Evolutionary conservation across 1,139 yeast species (phyloP), one percentile per base, ranked within the genome.

Genomic region (Hemisphaericaspora xylofermentans): DNA sequence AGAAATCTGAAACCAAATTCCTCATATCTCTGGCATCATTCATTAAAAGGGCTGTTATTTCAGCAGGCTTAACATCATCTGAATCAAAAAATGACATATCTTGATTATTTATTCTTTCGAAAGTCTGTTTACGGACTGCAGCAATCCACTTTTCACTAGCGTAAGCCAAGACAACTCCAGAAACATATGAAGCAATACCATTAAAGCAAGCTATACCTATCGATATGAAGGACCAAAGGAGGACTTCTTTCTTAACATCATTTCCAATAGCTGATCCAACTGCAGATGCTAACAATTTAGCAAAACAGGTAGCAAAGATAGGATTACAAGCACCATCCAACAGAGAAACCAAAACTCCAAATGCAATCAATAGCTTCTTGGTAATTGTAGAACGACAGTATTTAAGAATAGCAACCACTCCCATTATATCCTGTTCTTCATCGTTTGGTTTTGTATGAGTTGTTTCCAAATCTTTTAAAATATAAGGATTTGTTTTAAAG

Each of bases 1-100:
- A 55, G 48, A 84, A 82, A 33, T 78, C 78, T 1, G 88, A 72
- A 2, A 85, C 71, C 39, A 88, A 64, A 2, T 70, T 64, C 46
- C 96, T 72, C 47, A 87, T 65, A 54, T 88, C 95, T 51, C 96
- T 78, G 0, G 88, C 64, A 57, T 91, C 96, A 56, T 87, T 88
- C 76, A 89, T 70, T 3, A 89, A 52, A 16, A 88, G 66, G 0
- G 95, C 78, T 4, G 84, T 74, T 2, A 87, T 54, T 47, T 81
- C 83, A 13, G 86, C 74, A 0, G 86, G 69, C 19, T 68, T 68
- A 36, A 68, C 64, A 2, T 53, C 46, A 13, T 59, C 57, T 2
- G 54, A 45, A 27, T 64, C 62, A 50, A 80, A 83, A 80, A 84
- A 88, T 2, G 66, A 51, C 54, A 81, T 52, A 28, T 78, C 78